Percentiles rank a stretch among this genome's conserved stretches.
These are phyloP conservation scores for Curvularia spicifera DNA, from an alignment of 2,329 filamentous ascomycete genomes.

Conservation along the genomic window DNA sequence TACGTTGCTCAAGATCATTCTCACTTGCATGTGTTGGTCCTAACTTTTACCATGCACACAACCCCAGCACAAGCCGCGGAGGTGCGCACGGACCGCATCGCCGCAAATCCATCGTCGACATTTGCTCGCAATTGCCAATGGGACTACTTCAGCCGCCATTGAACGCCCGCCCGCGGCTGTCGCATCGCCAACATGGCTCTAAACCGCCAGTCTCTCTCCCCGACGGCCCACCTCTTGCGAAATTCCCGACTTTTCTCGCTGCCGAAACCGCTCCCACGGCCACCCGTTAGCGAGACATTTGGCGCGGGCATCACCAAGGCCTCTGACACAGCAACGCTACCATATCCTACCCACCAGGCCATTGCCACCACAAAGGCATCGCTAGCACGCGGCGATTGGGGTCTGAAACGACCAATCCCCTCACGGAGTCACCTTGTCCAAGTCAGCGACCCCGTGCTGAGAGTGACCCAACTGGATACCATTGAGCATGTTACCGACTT, in stretches of 20 bases:
- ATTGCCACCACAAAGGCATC: conserved; percentile 79
- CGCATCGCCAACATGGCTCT: conserved; percentile 47
- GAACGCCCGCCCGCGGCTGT: conserved; percentile 42
- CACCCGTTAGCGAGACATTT: conserved; percentile 55
- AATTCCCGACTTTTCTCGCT: conserved; percentile 89
- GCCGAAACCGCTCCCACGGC: conserved; percentile 73
- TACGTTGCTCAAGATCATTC: too few relatives aligned
- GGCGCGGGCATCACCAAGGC: conserved; percentile 57
- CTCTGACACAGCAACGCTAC: conserved; percentile 74
- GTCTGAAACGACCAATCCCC: conserved; percentile 84
- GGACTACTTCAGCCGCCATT: conserved; percentile 42
- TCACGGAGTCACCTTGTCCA: conserved; percentile 71
- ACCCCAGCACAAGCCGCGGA: conserved; percentile 28
- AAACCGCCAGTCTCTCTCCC: conserved; percentile 55
- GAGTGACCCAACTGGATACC: conserved; percentile 80
- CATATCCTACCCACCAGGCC: conserved; percentile 81
- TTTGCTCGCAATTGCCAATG: conserved; percentile 18
- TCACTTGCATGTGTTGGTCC: neutral
- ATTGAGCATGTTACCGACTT: conserved; percentile 91
- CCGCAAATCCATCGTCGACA: conserved; percentile 22
- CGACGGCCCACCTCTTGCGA: conserved; percentile 74
- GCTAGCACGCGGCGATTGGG: conserved; percentile 84
- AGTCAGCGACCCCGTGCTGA: conserved; percentile 73
- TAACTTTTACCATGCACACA: neutral
- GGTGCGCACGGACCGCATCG: conserved; percentile 17